Conservation (phyloP, 208 protist species). For the Leishmania tarentolae region DNA sequence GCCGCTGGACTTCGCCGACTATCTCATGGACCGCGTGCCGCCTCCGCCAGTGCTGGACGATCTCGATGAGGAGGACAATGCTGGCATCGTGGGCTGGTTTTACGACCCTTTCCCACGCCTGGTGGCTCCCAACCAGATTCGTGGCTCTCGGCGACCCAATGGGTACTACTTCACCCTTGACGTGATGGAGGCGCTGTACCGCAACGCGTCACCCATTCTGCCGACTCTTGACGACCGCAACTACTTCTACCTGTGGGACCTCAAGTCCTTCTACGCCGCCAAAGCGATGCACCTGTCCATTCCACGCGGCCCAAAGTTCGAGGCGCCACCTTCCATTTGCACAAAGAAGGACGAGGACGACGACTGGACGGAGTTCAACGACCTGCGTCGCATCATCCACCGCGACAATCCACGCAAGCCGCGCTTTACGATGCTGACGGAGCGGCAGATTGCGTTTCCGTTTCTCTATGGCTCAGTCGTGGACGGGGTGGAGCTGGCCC, state of each 20-base stretch:
- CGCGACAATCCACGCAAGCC: slow-evolving; percentile 93
- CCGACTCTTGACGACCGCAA: slow-evolving; percentile 98
- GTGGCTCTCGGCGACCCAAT: slow-evolving; percentile 73
- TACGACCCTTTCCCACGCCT: slow-evolving; percentile 97
- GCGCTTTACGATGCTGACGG: slow-evolving; percentile 97
- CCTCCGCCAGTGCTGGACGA: slow-evolving; percentile 96
- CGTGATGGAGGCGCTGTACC: slow-evolving; percentile 92
- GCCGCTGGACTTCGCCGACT: slow-evolving; percentile 99
- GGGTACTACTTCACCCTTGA: slow-evolving; percentile 94
- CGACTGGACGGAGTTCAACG: slow-evolving; percentile 99
- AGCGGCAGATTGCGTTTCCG: slow-evolving; percentile 99
- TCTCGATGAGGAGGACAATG: slow-evolving; percentile 98
- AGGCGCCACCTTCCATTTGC: slow-evolving; percentile 60
- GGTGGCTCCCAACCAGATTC: slow-evolving; percentile 93
- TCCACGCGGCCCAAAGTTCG: slow-evolving; percentile 99
- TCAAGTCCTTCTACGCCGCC: slow-evolving; percentile 98
- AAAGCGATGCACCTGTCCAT: slow-evolving; percentile 99
- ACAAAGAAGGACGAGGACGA: slow-evolving; percentile 92
- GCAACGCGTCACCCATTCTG: slow-evolving; percentile 96
- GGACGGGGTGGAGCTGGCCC: slow-evolving; percentile 89
- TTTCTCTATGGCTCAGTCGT: slow-evolving; percentile 99
- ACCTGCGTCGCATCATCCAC: slow-evolving; percentile 99
- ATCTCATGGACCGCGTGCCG: slow-evolving; percentile 97
- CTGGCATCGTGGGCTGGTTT: slow-evolving; percentile 98
- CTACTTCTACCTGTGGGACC: slow-evolving; percentile 99